These are phyloP conservation scores for Angophora floribunda DNA, from an alignment of 345 rosid genomes.

Conservation along the genomic window DNA sequence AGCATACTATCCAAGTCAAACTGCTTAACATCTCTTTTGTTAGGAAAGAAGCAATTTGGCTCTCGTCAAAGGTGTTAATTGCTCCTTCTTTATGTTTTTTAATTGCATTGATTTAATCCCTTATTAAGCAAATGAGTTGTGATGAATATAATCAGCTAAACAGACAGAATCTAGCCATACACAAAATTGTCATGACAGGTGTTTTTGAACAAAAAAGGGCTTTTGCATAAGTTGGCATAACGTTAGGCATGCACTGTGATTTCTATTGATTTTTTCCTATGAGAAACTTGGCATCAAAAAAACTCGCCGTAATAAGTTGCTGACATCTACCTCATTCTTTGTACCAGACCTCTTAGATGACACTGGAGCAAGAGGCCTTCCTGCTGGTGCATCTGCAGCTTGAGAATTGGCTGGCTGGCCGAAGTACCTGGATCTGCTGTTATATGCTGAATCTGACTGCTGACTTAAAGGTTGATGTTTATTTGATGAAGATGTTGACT, in stretches of 20 bases:
- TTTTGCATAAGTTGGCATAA: background rate
- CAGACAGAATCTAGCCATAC: background rate
- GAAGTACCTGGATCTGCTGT: slow-evolving; percentile 20
- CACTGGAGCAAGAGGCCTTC: slow-evolving; percentile 6
- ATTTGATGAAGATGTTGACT: slow-evolving; percentile 11
- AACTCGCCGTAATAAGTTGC: background rate
- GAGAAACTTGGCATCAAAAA: background rate
- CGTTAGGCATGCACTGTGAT: background rate
- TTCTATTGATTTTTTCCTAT: background rate
- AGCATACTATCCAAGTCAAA: background rate
- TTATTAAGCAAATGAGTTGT: background rate
- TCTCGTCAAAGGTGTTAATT: background rate
- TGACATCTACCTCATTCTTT: slow-evolving; percentile 56
- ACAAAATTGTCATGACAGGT: background rate
- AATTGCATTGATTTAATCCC: background rate
- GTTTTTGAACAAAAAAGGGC: background rate
- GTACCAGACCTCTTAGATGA: slow-evolving; percentile 46
- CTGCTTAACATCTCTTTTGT: background rate
- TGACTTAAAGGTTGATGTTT: slow-evolving; percentile 21
- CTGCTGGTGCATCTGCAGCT: background rate
- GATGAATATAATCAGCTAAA: background rate
- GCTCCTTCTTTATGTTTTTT: background rate
- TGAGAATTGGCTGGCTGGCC: background rate
- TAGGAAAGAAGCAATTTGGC: background rate
- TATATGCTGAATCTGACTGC: slow-evolving; percentile 19